Percentiles rank a stretch among this genome's conserved stretches.
Evolutionary conservation across 164 flowering plant species (phyloP).

Genomic region (Magnolia sinica): DNA sequence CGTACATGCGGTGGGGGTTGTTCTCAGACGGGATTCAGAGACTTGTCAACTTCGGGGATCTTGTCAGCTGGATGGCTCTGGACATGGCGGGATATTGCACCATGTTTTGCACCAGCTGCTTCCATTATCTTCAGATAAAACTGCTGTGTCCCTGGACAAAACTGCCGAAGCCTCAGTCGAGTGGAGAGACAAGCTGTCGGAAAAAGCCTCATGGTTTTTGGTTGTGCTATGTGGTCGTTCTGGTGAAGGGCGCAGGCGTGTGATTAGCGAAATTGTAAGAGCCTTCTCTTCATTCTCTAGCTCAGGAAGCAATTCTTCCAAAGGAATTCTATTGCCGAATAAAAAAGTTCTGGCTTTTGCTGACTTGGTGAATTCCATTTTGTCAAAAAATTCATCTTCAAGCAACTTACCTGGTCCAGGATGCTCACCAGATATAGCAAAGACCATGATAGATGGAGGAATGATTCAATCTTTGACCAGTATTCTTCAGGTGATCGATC

Average conservation of each 20-base stretch:
- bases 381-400: constrained; percentile 77
- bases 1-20: constrained; percentile 69
- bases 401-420: constrained; percentile 72
- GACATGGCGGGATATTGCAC: constrained; percentile 63
- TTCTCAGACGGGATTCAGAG: constrained; percentile 72
- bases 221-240: constrained; percentile 88
- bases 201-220: constrained; percentile 83
- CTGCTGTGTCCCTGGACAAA: constrained; percentile 19
- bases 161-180: constrained; percentile 58
- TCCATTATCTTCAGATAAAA: constrained; percentile 48
- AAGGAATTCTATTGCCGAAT: constrained; percentile 51
- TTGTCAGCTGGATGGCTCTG: constrained; percentile 42
- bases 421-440: constrained; percentile 81
- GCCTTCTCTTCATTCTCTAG: constrained; percentile 51
- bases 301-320: constrained; percentile 48
- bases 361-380: constrained; percentile 72
- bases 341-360: constrained; percentile 63
- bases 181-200: constrained; percentile 82
- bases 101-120: constrained; percentile 73
- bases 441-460: constrained; percentile 88
- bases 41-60: constrained; percentile 50
- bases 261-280: constrained; percentile 70
- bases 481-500: constrained; percentile 73
- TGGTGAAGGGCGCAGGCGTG: constrained; percentile 81
- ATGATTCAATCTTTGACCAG: constrained; percentile 61